Conservation (phyloP, 805 yeast species). For the Yamadazyma akitaensis region DNA sequence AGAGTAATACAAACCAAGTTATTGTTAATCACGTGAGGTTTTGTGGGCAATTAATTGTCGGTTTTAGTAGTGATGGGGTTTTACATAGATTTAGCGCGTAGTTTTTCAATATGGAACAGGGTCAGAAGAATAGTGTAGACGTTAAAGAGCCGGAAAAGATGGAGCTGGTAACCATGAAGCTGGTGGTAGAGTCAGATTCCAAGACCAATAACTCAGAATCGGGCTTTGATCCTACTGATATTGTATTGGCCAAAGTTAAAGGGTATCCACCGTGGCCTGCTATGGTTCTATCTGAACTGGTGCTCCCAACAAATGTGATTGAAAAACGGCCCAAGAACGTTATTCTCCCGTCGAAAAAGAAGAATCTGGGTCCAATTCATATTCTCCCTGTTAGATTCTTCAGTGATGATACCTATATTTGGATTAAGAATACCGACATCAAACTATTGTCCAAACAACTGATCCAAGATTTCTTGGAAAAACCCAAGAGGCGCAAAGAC, state of each 20-base stretch:
- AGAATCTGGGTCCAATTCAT: conserved; percentile 8
- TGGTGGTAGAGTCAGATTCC: background rate
- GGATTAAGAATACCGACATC: conserved; percentile 57
- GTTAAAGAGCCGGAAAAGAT: background rate
- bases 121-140: background rate
- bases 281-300: conserved; percentile 60
- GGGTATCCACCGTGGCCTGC: conserved; percentile 94
- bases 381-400: conserved; percentile 61
- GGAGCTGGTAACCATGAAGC: background rate
- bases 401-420: conserved; percentile 68
- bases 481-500: conserved; percentile 35
- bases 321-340: conserved; percentile 47
- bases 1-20: background rate
- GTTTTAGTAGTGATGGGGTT: conserved; percentile 1
- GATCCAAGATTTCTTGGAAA: conserved; percentile 37
- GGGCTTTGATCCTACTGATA: conserved; percentile 4
- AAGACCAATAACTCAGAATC: background rate
- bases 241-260: conserved; percentile 71
- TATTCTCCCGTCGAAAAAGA: conserved; percentile 18
- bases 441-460: conserved; percentile 40
- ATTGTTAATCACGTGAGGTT: conserved; percentile 2
- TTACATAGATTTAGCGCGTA: conserved; percentile 3
- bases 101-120: background rate
- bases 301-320: conserved; percentile 56
- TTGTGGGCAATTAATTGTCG: background rate